Conservation (phyloP, 306 rosid species). For the Cucurbita moschata region DNA sequence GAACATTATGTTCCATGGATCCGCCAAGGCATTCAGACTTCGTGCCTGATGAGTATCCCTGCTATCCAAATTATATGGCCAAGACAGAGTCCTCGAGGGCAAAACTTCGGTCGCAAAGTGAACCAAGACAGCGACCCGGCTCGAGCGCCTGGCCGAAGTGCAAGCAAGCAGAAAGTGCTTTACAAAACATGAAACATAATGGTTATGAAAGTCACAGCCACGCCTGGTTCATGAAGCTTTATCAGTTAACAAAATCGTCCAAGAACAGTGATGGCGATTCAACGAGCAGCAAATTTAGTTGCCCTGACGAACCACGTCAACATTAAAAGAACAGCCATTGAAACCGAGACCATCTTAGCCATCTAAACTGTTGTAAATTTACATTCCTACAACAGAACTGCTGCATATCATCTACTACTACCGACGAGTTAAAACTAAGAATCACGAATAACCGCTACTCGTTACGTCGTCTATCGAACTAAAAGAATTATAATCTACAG, state of each 20-base stretch:
- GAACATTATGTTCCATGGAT: slow-evolving; percentile 17
- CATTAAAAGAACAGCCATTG: background rate
- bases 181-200: slow-evolving; percentile 18
- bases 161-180: slow-evolving; percentile 28
- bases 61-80: slow-evolving; percentile 54
- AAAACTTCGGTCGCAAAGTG: slow-evolving; percentile 66
- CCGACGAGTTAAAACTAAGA: background rate
- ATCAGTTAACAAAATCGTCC: slow-evolving; percentile 15
- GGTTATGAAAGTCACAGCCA: slow-evolving; percentile 21
- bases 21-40: slow-evolving; percentile 14
- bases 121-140: slow-evolving; percentile 67
- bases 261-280: slow-evolving; percentile 20
- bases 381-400: background rate
- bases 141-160: slow-evolving; percentile 15
- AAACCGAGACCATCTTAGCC: background rate
- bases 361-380: background rate
- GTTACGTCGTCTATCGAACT: background rate
- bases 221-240: slow-evolving; percentile 38
- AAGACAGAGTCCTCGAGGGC: slow-evolving; percentile 68
- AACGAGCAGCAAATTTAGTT: slow-evolving; percentile 9
- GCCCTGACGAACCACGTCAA: slow-evolving; percentile 4
- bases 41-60: slow-evolving; percentile 13
- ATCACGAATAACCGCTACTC: background rate
- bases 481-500: slow-evolving; percentile 8
- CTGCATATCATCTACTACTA: background rate